Base-by-base conservation (phyloP, 1,284 basidiomycete species). In the Malassezia sp. region DNA sequence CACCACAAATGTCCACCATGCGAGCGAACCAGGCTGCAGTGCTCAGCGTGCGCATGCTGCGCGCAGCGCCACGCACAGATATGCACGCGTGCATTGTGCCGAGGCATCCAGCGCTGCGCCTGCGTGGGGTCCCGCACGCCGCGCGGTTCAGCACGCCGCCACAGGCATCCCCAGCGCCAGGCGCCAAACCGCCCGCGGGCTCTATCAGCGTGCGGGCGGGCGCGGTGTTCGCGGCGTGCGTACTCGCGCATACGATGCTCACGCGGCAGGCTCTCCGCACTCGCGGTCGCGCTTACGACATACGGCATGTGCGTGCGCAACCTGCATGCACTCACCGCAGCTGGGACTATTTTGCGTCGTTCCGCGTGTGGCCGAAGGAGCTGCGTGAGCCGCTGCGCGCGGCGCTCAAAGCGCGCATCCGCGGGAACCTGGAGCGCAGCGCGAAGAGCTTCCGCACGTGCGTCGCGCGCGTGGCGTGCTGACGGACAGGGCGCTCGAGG, bases 341-440 rank as follows among this genome's bases (percentile, higher is more conserved):
- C 15, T 49, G 46, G 46, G 56, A 65, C 33, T 71, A 61, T 49
- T 68, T 64, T 47, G 56, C 54, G 17, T 61, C 68, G 11, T 67
- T 71, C 50, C 55, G 49, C 22, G 61, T 63, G 21, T 71, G 69
- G 67, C 70, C 70, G 11, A 44, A 52, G 4, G 56, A 61, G 39
- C 45, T 71, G 14, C 60, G 68, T 7, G 60, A 59, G 21, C 60
- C 69, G 30, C 49, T 71, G 8, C 58, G 70, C 2, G 54, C 60
- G 12, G 70, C 67, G 0, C 33, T 71, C 34, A 64, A 67, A 39
- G 60, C 64, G 3, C 57, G 61, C 18, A 56, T 61, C 29, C 41
- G 53, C 6, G 65, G 67, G 10, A 66, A 71, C 23, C 48, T 52
- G 9, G 43, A 48, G 11, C 52, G 58, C 11, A 57, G 67, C 23